Evolutionary conservation across 495 filamentous ascomycete species (phyloP).

Genomic region (Trichoderma erinaceum): DNA sequence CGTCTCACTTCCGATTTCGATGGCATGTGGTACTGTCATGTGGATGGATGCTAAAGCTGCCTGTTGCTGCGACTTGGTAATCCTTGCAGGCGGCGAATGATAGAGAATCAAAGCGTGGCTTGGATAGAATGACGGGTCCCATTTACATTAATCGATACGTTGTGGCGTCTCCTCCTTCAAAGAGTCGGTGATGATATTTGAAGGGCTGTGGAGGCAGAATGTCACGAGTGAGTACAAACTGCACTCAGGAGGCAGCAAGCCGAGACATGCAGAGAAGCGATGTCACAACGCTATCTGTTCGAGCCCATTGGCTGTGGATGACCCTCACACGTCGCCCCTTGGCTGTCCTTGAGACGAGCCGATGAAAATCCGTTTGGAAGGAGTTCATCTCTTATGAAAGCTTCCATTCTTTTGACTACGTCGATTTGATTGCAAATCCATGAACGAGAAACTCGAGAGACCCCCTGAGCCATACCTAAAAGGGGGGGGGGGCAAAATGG

Average conservation of each 20-base stretch:
- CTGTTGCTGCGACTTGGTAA: neutral
- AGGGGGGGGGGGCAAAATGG: neutral
- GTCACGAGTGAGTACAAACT: neutral
- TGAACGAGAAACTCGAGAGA: neutral
- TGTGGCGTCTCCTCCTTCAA: neutral
- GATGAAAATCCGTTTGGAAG: too few relatives aligned
- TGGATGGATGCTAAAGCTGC: neutral
- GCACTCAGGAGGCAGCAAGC: neutral
- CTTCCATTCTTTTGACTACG: neutral
- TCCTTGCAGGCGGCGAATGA: neutral
- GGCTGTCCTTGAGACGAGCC: too few relatives aligned
- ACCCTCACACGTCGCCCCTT: neutral
- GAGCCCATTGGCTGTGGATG: neutral
- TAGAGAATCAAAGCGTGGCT: neutral
- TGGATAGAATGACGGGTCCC: neutral
- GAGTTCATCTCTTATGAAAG: too few relatives aligned
- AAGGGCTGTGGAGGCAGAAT: neutral
- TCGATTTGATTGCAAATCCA: neutral
- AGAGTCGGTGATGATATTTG: neutral
- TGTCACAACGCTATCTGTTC: neutral
- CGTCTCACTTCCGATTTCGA: neutral
- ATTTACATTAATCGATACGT: neutral
- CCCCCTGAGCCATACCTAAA: neutral
- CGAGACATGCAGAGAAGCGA: conserved; percentile 5
- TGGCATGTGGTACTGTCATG: neutral